Conservation (phyloP, 2,329 filamentous ascomycete species). For the Curvularia sp. region DNA sequence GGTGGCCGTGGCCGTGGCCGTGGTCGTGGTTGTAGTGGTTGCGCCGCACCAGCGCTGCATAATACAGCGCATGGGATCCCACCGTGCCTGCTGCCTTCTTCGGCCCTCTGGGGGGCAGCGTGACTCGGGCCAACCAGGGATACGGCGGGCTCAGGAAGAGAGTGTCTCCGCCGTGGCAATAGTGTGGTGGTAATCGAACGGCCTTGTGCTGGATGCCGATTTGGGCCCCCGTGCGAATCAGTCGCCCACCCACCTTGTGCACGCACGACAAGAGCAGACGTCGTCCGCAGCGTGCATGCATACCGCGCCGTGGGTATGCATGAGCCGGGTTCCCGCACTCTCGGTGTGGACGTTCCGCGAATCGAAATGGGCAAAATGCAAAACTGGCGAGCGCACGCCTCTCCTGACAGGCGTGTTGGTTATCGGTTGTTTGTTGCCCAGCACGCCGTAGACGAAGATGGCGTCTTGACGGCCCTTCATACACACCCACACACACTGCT, state of each 20-base stretch:
- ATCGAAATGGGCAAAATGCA: conserved; percentile 25
- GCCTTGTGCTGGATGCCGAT: conserved; percentile 29
- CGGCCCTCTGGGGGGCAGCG: conserved; percentile 30
- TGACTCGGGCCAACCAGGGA: conserved; percentile 34
- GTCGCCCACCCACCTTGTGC: conserved; percentile 35
- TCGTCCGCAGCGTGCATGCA: conserved; percentile 38
- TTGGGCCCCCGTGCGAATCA: conserved; percentile 39
- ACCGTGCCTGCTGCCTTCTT: not conserved
- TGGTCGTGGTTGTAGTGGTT: not conserved
- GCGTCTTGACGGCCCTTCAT: not conserved
- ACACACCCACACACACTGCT: not conserved
- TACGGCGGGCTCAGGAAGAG: no score
- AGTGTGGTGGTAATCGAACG: conserved; percentile 23
- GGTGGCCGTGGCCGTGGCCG: not conserved
- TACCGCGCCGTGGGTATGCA: conserved; percentile 35
- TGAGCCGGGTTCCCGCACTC: conserved; percentile 36
- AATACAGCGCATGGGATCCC: not conserved
- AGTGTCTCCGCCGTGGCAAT: conserved; percentile 34
- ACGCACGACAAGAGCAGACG: conserved; percentile 23
- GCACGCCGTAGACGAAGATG: conserved; percentile 1
- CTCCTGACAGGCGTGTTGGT: conserved; percentile 28
- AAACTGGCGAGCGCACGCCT: no score
- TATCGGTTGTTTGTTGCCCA: conserved; percentile 11
- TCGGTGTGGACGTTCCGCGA: conserved; percentile 30
- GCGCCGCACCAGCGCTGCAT: not conserved